phyloP scores from a whole-genome alignment of 495 filamentous ascomycete species.

The Trichodelitschia bisporula region DNA sequence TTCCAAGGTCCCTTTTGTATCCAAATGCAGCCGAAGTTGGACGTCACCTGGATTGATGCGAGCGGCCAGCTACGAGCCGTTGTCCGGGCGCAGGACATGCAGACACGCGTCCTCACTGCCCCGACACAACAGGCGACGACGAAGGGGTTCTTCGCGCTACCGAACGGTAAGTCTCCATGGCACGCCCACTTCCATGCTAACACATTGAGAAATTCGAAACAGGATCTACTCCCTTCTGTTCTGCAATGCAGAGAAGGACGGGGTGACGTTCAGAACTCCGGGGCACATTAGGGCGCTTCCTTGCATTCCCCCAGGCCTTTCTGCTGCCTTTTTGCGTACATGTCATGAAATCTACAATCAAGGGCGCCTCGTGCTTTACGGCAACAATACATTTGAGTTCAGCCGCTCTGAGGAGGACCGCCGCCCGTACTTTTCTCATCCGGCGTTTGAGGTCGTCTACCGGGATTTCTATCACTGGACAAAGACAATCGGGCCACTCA shows the following conservation, averaged over 20 bases:
- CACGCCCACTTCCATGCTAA: conserved; percentile 15
- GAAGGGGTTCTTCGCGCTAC: not conserved
- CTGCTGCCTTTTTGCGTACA: conserved; percentile 14
- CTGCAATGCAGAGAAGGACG: conserved; percentile 2
- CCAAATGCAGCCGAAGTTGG: conserved; percentile 1
- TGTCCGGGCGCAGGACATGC: not conserved
- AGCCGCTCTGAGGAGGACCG: conserved; percentile 4
- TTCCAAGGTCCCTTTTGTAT: conserved; percentile 12
- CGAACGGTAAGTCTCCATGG: not conserved
- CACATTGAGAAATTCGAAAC: conserved; percentile 18
- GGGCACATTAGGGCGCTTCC: too few relatives aligned
- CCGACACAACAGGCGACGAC: not conserved
- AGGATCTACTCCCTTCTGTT: conserved; percentile 15
- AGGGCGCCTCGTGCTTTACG: conserved; percentile 15
- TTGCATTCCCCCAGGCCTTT: too few relatives aligned
- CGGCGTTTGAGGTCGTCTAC: conserved; percentile 12
- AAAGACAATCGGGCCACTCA: conserved; percentile 11
- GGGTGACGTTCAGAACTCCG: conserved; percentile 5
- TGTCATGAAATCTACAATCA: conserved; percentile 14
- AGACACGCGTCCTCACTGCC: not conserved
- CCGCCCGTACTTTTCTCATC: conserved; percentile 7
- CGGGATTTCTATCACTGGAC: conserved; percentile 11
- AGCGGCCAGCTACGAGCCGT: conserved; percentile 1
- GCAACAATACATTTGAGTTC: conserved; percentile 16
- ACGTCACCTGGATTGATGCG: not conserved